A percentile compares a stretch with the other conserved stretches of the same genome.
Evolutionary conservation across 169 alveolate genomes (phyloP).

Genomic region (Plasmodium sp.): DNA sequence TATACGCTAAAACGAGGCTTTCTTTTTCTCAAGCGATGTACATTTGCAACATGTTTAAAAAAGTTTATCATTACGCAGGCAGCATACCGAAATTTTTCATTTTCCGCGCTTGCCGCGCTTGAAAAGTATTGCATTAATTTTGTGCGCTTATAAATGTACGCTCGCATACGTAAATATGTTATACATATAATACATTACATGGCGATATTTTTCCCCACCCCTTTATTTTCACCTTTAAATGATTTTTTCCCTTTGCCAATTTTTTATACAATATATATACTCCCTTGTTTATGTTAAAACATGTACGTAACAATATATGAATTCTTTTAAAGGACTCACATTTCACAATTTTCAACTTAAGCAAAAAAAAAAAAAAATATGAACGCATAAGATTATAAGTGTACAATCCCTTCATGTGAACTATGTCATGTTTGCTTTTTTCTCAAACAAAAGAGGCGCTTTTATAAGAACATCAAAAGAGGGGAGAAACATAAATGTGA

Average conservation of each 20-base stretch:
- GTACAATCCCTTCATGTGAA: background rate
- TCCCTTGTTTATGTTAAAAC: background rate
- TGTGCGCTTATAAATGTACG: background rate
- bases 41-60: background rate
- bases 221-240: background rate
- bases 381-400: background rate
- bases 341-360: conserved; percentile 2
- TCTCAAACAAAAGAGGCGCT: conserved; percentile 1
- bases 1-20: background rate
- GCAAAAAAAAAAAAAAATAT: conserved; percentile 1
- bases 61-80: background rate
- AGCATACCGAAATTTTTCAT: background rate
- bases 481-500: conserved; percentile 8
- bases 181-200: background rate
- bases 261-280: background rate
- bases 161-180: background rate
- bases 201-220: background rate
- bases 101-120: background rate
- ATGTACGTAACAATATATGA: background rate
- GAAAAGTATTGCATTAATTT: background rate
- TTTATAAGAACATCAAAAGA: conserved; percentile 8
- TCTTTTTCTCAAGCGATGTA: background rate
- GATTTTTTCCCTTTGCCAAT: background rate
- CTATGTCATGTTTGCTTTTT: background rate
- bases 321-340: background rate